Base-by-base conservation (phyloP, 2,329 filamentous ascomycete species). In the Chaetomiaceae sp. region DNA sequence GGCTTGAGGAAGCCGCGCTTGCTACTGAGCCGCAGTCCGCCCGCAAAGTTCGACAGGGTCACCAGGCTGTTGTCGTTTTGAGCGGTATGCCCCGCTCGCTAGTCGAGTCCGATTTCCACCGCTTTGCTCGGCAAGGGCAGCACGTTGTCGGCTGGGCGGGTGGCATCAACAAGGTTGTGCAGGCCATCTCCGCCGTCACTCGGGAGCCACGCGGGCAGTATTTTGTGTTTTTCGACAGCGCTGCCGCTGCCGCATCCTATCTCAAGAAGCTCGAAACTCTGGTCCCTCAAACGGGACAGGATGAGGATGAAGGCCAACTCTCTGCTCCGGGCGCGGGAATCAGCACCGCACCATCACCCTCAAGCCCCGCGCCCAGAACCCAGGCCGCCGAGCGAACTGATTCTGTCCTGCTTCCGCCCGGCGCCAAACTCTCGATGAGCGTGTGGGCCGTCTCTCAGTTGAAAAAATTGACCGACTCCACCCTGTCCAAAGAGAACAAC, bases 81-180 rank as follows among this genome's bases (percentile, higher is more conserved):
- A 69, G 69, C 17, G 75, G 78, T 32, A 73, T 78, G 6, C 79
- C 76, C 56, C 73, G 72, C 47, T 73, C 76, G 17, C 71, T 90
- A 35, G 69, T 71, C 17, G 76, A 83, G 56, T 76, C 75, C 54
- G 86, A 91, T 66, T 90, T 91, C 64, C 74, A 79, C 52, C 81
- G 85, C 45, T 65, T 89, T 15, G 73, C 79, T 5, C 75, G 75
- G 1, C 76, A 74, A 56, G 78, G 79, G 37, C 65, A 70, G 44
- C 79, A 86, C 55, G 75, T 90, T 27, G 79, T 84, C 51, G 75
- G 75, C 33, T 89, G 86, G 85, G 71, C 76, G 9, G 73, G 71
- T 45, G 78, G 79, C 22, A 79, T 88, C 47, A 65, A 71, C 32
- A 77, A 79, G 64, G 75, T 84, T 32, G 74, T 86, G 19, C 84